A percentile compares a stretch with the other conserved stretches of the same genome.
Evolutionary conservation across 768 basidiomycete genomes (phyloP).

Genomic region (Xanthoconium purpureum): DNA sequence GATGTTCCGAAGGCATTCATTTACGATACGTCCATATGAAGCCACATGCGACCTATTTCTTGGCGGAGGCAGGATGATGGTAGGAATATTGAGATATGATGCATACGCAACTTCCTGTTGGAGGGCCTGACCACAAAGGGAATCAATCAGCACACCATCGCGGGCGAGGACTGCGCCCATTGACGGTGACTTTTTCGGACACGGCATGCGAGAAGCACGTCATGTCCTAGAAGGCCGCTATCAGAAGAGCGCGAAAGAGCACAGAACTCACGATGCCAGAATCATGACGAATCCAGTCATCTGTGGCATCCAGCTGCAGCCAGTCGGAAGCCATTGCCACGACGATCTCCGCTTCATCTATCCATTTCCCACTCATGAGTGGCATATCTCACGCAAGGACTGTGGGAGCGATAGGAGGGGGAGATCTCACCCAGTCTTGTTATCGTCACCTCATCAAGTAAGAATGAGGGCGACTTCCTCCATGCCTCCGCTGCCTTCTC

Average conservation of each 20-base stretch:
- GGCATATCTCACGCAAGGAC: slow-evolving; percentile 12
- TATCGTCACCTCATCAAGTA: slow-evolving; percentile 82
- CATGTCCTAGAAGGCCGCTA: slow-evolving; percentile 3
- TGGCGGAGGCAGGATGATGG: slow-evolving; percentile 86
- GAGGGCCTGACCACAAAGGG: slow-evolving; percentile 59
- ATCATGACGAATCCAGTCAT: slow-evolving; percentile 94
- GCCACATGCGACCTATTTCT: slow-evolving; percentile 78
- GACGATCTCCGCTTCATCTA: slow-evolving; percentile 73
- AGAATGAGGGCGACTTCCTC: slow-evolving; percentile 79
- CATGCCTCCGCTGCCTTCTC: slow-evolving; percentile 79
- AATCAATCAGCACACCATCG: slow-evolving; percentile 12
- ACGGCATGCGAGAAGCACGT: slow-evolving; percentile 14
- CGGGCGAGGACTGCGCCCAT: slow-evolving; percentile 17
- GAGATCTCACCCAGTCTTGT: slow-evolving; percentile 63
- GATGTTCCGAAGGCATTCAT: slow-evolving; percentile 65
- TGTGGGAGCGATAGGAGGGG: slow-evolving; percentile 10
- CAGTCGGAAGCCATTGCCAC: slow-evolving; percentile 86
- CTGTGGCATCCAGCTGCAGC: slow-evolving; percentile 89
- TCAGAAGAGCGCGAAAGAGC: slow-evolving; percentile 6
- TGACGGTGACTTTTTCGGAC: slow-evolving; percentile 13
- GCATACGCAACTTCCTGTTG: slow-evolving; percentile 92
- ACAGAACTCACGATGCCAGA: slow-evolving; percentile 85
- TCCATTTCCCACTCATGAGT: slow-evolving; percentile 12
- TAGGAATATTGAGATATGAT: slow-evolving; percentile 83
- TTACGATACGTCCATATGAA: slow-evolving; percentile 91